Evolutionary conservation across 2,329 filamentous ascomycete genomes (phyloP).

Genomic region (Ambrosiella xylebori): DNA sequence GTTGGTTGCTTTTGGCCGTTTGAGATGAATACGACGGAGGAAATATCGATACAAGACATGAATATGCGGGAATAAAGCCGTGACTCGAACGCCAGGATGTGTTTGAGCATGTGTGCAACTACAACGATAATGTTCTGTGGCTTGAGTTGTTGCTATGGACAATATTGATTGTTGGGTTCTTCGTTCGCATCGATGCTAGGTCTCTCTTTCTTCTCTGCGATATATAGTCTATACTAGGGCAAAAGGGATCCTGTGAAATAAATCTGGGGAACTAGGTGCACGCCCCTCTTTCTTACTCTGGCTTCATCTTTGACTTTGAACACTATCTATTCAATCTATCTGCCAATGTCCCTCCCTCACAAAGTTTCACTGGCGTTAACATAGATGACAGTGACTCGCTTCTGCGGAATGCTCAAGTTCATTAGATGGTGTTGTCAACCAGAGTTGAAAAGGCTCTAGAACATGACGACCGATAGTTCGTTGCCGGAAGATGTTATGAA

Average conservation of each 20-base stretch:
- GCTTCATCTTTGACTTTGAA: too few relatives aligned
- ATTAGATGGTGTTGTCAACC: too few relatives aligned
- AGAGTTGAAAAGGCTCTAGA: too few relatives aligned
- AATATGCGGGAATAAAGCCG: neutral
- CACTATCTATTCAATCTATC: too few relatives aligned
- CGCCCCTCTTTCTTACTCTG: too few relatives aligned
- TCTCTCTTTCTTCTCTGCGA: neutral
- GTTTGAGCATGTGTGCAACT: neutral
- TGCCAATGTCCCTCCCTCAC: too few relatives aligned
- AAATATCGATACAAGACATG: slow-evolving; percentile 2
- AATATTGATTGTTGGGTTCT: neutral
- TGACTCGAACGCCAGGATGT: neutral
- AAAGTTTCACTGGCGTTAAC: too few relatives aligned
- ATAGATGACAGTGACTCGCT: too few relatives aligned
- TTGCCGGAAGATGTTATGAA: too few relatives aligned
- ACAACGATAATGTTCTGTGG: neutral
- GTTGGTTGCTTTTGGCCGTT: neutral
- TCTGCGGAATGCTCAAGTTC: too few relatives aligned
- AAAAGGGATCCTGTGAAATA: neutral
- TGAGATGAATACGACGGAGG: neutral
- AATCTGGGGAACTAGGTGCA: neutral
- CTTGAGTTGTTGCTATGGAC: neutral
- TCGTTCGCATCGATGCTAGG: neutral
- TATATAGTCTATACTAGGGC: neutral
- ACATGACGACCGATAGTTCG: too few relatives aligned